A percentile compares a stretch with the other conserved stretches of the same genome.
Conservation (phyloP, 2,329 filamentous ascomycete species). For the Pseudonectria foliicola region DNA sequence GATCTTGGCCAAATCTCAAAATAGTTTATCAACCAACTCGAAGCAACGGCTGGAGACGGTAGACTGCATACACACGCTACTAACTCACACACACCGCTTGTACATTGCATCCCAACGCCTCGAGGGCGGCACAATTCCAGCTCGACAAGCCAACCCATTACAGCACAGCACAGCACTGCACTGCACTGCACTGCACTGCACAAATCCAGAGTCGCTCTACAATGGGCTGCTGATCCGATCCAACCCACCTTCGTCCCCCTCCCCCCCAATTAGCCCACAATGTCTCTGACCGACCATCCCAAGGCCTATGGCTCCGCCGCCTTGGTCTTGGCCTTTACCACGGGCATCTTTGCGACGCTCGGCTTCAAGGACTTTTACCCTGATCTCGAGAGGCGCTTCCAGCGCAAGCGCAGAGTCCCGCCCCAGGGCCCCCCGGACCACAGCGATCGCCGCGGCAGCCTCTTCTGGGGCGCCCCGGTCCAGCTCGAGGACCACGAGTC, state of each 20-base stretch:
- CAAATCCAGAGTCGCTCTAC: no score
- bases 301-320: constrained; percentile 59
- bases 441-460: constrained; percentile 32
- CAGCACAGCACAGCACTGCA: no score
- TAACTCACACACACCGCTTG: no score
- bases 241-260: no score
- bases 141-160: no score
- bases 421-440: constrained; percentile 4
- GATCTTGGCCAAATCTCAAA: constrained; percentile 5
- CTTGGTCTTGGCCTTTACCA: constrained; percentile 64
- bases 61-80: no score
- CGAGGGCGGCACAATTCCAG: no score
- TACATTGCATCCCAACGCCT: no score
- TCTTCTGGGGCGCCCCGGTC: constrained; percentile 42
- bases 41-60: no score
- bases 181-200: no score
- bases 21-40: no score
- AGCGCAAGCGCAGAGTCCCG: constrained; percentile 31
- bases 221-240: no score
- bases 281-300: constrained; percentile 56
- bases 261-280: constrained; percentile 21
- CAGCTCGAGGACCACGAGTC: constrained; percentile 50
- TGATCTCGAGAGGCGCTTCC: constrained; percentile 61
- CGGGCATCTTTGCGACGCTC: constrained; percentile 68
- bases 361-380: constrained; percentile 76